Conservation (phyloP, 768 basidiomycete species). For the Auriscalpium orientale region DNA sequence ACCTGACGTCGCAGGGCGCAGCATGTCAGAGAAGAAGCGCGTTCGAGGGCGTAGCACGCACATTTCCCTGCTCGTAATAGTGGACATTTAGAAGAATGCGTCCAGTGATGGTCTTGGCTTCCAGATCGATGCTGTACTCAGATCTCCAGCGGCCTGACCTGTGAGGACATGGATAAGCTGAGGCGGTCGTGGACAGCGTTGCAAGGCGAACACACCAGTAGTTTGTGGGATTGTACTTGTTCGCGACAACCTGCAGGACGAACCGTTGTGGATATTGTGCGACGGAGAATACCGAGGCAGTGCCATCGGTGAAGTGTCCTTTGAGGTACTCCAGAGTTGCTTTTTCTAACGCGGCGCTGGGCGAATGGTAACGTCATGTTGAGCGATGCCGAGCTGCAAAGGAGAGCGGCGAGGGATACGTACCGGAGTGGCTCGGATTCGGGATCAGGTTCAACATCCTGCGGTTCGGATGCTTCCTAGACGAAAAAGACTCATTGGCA, state of each 20-base stretch:
- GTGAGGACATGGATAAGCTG: neutral
- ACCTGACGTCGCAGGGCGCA: constrained; percentile 42
- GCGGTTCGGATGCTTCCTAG: constrained; percentile 74
- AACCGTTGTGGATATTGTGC: constrained; percentile 40
- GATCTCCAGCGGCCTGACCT: constrained; percentile 98
- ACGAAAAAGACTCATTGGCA: neutral
- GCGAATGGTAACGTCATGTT: neutral
- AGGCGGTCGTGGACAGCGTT: neutral
- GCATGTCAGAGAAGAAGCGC: neutral
- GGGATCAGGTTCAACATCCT: constrained; percentile 50
- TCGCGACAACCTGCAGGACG: constrained; percentile 81
- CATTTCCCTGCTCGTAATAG: constrained; percentile 97
- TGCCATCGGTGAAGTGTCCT: constrained; percentile 81
- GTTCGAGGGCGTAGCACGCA: constrained; percentile 26
- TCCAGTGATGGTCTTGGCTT: constrained; percentile 55
- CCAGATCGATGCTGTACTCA: constrained; percentile 68
- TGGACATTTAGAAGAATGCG: constrained; percentile 81
- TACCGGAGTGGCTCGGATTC: constrained; percentile 76
- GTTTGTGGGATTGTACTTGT: constrained; percentile 91
- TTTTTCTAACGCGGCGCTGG: constrained; percentile 64
- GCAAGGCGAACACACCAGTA: constrained; percentile 59
- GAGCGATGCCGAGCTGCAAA: neutral
- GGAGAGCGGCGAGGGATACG: constrained; percentile 4
- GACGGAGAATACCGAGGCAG: constrained; percentile 61
- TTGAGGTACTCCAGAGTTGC: constrained; percentile 59